phyloP scores from a whole-genome alignment of 345 rosid genomes.

The Murraya paniculata region DNA sequence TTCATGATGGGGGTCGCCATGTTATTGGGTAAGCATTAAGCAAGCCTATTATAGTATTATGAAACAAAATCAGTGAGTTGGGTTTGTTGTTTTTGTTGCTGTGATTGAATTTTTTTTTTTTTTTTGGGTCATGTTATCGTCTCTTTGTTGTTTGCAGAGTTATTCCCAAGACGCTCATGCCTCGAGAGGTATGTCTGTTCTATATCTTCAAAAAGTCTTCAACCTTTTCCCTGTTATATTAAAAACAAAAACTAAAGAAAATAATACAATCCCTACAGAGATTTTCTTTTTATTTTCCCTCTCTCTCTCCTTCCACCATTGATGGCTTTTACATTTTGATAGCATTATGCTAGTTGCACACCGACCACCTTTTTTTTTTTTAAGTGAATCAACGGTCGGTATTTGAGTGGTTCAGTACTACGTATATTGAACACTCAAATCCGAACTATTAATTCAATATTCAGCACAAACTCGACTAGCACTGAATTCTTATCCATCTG shows the following conservation, averaged over 20 bases:
- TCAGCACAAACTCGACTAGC: no score
- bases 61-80: conserved; percentile 29
- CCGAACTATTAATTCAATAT: no score
- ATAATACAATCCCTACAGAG: conserved; percentile 2
- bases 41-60: conserved; percentile 1
- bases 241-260: not conserved
- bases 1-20: conserved; percentile 99
- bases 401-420: no score
- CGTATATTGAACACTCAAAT: no score
- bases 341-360: conserved; percentile 14
- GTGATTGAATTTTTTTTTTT: conserved; percentile 26
- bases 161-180: conserved; percentile 99
- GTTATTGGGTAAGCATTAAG: conserved; percentile 76
- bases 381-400: no score
- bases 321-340: conserved; percentile 21
- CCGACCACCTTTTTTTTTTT: no score
- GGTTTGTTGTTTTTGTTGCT: conserved; percentile 8
- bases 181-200: conserved; percentile 95
- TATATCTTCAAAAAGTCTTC: conserved; percentile 35
- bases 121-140: conserved; percentile 73
- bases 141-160: conserved; percentile 61
- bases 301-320: not conserved
- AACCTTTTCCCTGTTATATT: conserved; percentile 34
- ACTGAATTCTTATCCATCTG: no score
- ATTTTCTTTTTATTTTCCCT: conserved; percentile 6